These are phyloP conservation scores for Neurospora sp. DNA, from an alignment of 495 filamentous ascomycete genomes.

Conservation along the genomic window DNA sequence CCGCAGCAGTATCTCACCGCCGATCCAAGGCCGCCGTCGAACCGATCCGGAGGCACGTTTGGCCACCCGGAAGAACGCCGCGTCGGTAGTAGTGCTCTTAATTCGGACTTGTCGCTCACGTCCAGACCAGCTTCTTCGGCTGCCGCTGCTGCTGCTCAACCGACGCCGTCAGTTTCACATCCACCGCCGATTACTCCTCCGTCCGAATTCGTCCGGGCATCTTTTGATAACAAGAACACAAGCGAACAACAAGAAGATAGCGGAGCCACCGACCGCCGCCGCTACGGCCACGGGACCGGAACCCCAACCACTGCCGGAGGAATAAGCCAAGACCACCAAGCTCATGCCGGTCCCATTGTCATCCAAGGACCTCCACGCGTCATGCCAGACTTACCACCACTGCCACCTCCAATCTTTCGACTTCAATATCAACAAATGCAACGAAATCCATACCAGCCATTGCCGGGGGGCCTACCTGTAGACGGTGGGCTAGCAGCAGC, in stretches of 20 bases:
- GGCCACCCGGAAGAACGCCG: neutral
- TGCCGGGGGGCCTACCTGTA: slow-evolving; percentile 5
- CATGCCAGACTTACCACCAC: neutral
- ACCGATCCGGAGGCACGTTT: slow-evolving; percentile 1
- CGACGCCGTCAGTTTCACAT: neutral
- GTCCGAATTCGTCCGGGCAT: neutral
- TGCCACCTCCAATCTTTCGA: neutral
- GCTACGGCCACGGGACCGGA: neutral
- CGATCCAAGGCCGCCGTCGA: slow-evolving; percentile 7
- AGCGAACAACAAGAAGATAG: neutral
- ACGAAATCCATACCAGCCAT: neutral
- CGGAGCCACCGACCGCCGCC: neutral
- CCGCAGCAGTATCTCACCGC: slow-evolving; percentile 5
- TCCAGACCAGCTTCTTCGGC: neutral
- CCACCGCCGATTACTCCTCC: neutral
- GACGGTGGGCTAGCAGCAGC: slow-evolving; percentile 18
- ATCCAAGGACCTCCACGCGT: neutral
- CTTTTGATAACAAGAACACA: neutral
- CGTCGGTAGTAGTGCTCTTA: neutral
- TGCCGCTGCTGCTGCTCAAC: neutral
- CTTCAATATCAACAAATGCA: neutral
- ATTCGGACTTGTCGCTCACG: neutral
- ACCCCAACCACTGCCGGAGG: neutral
- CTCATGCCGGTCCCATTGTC: neutral
- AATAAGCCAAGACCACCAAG: neutral